Conservation (phyloP, 345 rosid species). For the Acer saccharum region DNA sequence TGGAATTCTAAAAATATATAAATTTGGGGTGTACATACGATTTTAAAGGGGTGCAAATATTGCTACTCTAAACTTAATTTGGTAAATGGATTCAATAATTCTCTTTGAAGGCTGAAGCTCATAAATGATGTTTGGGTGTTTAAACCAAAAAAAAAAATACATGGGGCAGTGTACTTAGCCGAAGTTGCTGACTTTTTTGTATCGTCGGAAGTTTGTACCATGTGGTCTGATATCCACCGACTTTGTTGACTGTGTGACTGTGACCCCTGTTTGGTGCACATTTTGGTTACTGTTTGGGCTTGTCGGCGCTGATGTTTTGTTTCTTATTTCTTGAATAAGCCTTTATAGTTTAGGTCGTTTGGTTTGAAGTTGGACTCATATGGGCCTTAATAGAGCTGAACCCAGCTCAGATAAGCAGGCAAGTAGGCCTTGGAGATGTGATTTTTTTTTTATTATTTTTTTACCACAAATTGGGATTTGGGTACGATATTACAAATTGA, state of each 20-base stretch:
- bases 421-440: no score
- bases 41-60: no score
- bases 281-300: not conserved
- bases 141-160: not conserved
- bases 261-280: not conserved
- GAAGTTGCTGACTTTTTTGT: slow-evolving; percentile 10
- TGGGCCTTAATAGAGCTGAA: not conserved
- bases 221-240: slow-evolving; percentile 10
- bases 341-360: no score
- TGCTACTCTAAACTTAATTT: slow-evolving; percentile 2
- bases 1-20: no score
- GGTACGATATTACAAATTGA: no score
- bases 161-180: not conserved
- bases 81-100: not conserved
- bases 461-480: no score
- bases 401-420: no score
- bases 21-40: no score
- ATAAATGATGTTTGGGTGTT: not conserved
- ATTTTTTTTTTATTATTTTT: no score
- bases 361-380: no score
- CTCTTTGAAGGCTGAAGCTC: not conserved
- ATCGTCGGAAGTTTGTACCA: not conserved
- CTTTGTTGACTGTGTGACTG: slow-evolving; percentile 2
- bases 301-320: no score
- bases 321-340: no score